phyloP scores from a whole-genome alignment of 1,284 basidiomycete genomes.

The Cutaneotrichosporon sp. region DNA sequence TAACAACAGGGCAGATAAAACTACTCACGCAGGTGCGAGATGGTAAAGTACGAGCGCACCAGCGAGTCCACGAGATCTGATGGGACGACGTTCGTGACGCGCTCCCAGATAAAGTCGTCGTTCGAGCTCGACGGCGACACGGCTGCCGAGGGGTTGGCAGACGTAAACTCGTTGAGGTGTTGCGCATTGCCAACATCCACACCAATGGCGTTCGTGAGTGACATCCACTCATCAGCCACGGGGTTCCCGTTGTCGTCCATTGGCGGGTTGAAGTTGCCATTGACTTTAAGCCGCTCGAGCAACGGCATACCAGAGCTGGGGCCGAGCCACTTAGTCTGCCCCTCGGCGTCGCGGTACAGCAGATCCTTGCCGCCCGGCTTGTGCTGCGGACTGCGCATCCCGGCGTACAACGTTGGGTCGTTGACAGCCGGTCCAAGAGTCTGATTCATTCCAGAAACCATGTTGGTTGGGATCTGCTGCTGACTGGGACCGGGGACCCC shows the following conservation, averaged over 20 bases:
- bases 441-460: constrained; percentile 19
- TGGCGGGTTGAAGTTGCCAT: constrained; percentile 20
- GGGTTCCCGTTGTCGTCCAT: constrained; percentile 23
- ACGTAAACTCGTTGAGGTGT: constrained; percentile 16
- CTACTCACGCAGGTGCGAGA: constrained; percentile 36
- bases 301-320: constrained; percentile 42
- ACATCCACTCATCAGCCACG: constrained; percentile 38
- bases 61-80: constrained; percentile 32
- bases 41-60: constrained; percentile 40
- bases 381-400: constrained; percentile 11
- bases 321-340: constrained; percentile 42
- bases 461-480: constrained; percentile 16
- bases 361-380: constrained; percentile 27
- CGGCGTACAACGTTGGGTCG: constrained; percentile 17
- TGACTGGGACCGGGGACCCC: constrained; percentile 19
- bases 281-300: constrained; percentile 35
- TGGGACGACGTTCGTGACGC: constrained; percentile 29
- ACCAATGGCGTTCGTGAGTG: constrained; percentile 36
- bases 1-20: background rate
- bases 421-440: constrained; percentile 22
- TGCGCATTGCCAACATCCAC: constrained; percentile 27
- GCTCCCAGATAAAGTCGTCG: constrained; percentile 32
- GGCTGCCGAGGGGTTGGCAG: constrained; percentile 8
- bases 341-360: constrained; percentile 34
- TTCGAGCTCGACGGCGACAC: constrained; percentile 22